These are phyloP conservation scores for Apophysomyces elegans DNA, from an alignment of 371 early-diverging fungal genomes.

Conservation along the genomic window DNA sequence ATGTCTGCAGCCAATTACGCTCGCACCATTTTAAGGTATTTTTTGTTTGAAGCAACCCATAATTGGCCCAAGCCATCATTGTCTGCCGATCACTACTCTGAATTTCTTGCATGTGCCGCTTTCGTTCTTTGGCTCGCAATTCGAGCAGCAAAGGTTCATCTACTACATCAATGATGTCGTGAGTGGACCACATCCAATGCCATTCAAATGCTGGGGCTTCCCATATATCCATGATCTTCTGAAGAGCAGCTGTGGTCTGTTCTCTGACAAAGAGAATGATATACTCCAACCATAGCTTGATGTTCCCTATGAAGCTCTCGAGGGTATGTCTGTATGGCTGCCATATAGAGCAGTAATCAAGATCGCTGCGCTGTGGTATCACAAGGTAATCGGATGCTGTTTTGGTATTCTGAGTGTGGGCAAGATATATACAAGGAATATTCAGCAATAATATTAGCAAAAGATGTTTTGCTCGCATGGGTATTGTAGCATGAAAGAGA, in stretches of 20 bases:
- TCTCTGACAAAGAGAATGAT: neutral
- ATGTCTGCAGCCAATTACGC: neutral
- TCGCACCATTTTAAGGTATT: conserved; percentile 5
- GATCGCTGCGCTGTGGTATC: neutral
- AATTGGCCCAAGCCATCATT: conserved; percentile 3
- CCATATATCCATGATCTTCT: neutral
- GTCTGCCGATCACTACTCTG: neutral
- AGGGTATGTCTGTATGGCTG: neutral
- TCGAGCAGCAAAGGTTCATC: neutral
- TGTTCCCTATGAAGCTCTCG: neutral
- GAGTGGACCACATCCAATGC: neutral
- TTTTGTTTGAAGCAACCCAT: neutral
- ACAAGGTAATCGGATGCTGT: conserved; percentile 9
- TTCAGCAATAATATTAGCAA: neutral
- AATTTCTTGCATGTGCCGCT: neutral
- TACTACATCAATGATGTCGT: neutral
- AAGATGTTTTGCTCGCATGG: neutral
- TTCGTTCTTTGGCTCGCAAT: neutral
- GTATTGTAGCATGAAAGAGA: neutral
- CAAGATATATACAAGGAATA: neutral
- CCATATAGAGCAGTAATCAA: neutral
- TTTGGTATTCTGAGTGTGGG: neutral
- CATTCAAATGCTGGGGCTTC: conserved; percentile 9
- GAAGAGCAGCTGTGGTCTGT: neutral
- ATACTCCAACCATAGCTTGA: neutral